Conservation (phyloP, 495 filamentous ascomycete species). For the Bryoglossum gracile region DNA sequence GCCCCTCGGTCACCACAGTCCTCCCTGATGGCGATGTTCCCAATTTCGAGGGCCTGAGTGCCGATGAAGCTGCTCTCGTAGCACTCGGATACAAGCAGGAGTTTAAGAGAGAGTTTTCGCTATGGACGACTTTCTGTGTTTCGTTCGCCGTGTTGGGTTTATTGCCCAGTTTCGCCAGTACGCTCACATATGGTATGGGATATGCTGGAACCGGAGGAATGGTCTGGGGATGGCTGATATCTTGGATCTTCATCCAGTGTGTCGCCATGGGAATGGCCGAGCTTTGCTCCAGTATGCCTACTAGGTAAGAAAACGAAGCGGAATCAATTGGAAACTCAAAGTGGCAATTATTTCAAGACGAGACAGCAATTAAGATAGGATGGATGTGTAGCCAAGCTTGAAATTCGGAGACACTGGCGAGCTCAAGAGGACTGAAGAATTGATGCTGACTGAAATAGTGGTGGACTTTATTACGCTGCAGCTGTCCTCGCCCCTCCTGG, state of each 20-base stretch:
- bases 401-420: too few species aligned
- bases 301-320: constrained; percentile 35
- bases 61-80: constrained; percentile 62
- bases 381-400: too few species aligned
- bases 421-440: too few species aligned
- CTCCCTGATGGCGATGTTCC: constrained; percentile 59
- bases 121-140: constrained; percentile 78
- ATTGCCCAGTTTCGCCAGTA: constrained; percentile 67
- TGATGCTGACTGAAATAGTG: constrained; percentile 34
- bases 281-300: constrained; percentile 61
- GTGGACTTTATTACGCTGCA: constrained; percentile 72
- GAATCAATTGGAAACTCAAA: too few species aligned
- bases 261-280: constrained; percentile 63
- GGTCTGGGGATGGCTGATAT: constrained; percentile 77
- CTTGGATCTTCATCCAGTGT: constrained; percentile 68
- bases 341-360: too few species aligned
- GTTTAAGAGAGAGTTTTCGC: constrained; percentile 74
- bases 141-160: constrained; percentile 70
- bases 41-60: constrained; percentile 31
- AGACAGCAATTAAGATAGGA: too few species aligned
- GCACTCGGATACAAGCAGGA: constrained; percentile 74
- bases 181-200: constrained; percentile 72
- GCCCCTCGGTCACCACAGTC: constrained; percentile 56
- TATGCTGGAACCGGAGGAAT: constrained; percentile 78
- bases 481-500: constrained; percentile 72